Evolutionary conservation across 2,329 filamentous ascomycete genomes (phyloP), one percentile per base, ranked within the genome.

Genomic region (Colletotrichum zoysiae): DNA sequence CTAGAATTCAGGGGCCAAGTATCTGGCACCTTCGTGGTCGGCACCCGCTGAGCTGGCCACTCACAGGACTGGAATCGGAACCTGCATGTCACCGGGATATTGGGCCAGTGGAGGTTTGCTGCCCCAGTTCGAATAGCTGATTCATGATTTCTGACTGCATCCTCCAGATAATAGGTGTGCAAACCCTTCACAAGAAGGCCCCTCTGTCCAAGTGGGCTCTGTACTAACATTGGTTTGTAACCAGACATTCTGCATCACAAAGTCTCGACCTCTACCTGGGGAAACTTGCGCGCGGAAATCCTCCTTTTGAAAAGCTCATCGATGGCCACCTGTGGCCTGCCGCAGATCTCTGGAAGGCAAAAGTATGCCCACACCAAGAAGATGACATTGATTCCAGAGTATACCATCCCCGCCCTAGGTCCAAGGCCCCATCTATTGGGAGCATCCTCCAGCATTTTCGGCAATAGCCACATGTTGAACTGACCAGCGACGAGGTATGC

Each of bases 281-380:
- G 30, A 66, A 76, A 78, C 5, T 71, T 40, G 38, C 75, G 65
- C 5, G 74, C 74, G 1, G 77, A 74, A 48, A 79, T 74, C 12
- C 70, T 71, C 8, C 42, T 58, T 65, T 75, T 75, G 71, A 76
- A 78, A 67, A 78, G 40, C 5, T 75, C 38, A 48, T 77, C 76
- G 40, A 77, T 71, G 64, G 76, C 70, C 2, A 73, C 76, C 2
- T 70, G 70, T 0, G 73, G 74, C 20, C 75, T 74, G 42, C 73
- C 74, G 63, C 74, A 76, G 50, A 73, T 76, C 65, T 78, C 77
- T 14, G 77, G 76, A 12, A 77, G 60, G 23, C 74, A 55, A 51
- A 76, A 73, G 51, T 60, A 77, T 9, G 76, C 74, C 77, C 76
- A 78, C 12, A 63, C 20, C 3, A 74, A 56, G 58, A 73, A 75